These are phyloP conservation scores for Lobosporangium transversale DNA, from an alignment of 192 early-diverging fungal species.

Conservation along the genomic window DNA sequence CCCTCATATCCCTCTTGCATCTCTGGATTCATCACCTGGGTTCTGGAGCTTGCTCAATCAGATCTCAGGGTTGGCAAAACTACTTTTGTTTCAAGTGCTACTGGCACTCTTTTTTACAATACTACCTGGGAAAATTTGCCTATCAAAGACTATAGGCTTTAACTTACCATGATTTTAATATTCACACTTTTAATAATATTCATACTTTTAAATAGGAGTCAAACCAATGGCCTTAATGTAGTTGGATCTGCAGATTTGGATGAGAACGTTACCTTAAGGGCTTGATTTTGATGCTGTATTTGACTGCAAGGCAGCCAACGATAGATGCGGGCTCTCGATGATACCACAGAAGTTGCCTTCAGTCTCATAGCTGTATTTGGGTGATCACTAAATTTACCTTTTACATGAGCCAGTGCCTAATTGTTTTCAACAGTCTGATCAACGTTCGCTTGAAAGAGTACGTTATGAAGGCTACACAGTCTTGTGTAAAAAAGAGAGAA, in stretches of 20 bases:
- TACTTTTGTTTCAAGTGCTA: slow-evolving; percentile 73
- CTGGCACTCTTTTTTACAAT: slow-evolving; percentile 66
- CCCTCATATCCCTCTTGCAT: slow-evolving; percentile 12
- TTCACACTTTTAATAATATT: background rate
- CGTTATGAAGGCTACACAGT: slow-evolving; percentile 31
- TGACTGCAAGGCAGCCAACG: slow-evolving; percentile 88
- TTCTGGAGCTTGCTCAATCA: slow-evolving; percentile 59
- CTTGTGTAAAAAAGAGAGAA: slow-evolving; percentile 21
- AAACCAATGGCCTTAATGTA: slow-evolving; percentile 83
- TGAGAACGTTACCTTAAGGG: slow-evolving; percentile 80
- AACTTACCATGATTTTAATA: background rate
- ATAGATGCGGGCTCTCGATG: slow-evolving; percentile 24
- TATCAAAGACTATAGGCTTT: background rate
- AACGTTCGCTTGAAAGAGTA: slow-evolving; percentile 36
- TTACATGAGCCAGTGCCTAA: slow-evolving; percentile 13
- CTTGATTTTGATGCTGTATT: slow-evolving; percentile 86
- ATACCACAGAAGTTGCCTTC: slow-evolving; percentile 27
- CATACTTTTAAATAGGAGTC: slow-evolving; percentile 52
- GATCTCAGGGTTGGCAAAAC: slow-evolving; percentile 86
- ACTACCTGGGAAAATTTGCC: background rate
- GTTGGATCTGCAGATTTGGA: slow-evolving; percentile 87
- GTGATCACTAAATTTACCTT: slow-evolving; percentile 9
- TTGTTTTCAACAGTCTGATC: slow-evolving; percentile 13
- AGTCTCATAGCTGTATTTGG: slow-evolving; percentile 28
- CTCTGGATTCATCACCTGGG: slow-evolving; percentile 33